Conservation (phyloP, 225 moss, liverwort and hornwort species). For the Pseudisothecium myosuroides region DNA sequence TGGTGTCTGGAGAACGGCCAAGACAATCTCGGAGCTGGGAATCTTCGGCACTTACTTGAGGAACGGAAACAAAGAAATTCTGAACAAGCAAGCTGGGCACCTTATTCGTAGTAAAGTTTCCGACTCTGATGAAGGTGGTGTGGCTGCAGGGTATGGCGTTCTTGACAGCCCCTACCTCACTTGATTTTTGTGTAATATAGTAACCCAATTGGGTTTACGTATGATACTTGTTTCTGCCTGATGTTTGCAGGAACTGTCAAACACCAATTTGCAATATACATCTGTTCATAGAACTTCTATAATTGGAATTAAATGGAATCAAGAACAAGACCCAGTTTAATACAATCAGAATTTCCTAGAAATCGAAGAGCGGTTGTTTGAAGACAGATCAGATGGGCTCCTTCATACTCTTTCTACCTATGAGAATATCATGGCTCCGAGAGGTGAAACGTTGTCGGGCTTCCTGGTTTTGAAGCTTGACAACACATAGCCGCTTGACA, state of each 20-base stretch:
- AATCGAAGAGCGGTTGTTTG: neutral
- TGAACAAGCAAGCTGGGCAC: constrained; percentile 80
- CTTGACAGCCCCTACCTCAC: constrained; percentile 58
- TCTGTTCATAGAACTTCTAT: neutral
- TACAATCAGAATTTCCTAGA: neutral
- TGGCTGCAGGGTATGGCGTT: constrained; percentile 82
- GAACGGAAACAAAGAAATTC: constrained; percentile 49
- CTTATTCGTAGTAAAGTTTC: constrained; percentile 70
- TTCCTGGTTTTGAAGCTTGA: neutral
- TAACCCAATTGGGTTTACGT: neutral
- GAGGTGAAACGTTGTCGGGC: neutral
- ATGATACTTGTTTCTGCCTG: neutral
- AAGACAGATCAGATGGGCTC: neutral
- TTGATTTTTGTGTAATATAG: neutral
- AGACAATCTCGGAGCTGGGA: constrained; percentile 81
- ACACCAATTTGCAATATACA: neutral
- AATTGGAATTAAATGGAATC: neutral
- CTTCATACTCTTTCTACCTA: neutral
- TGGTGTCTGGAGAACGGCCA: constrained; percentile 47
- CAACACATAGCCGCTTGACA: neutral
- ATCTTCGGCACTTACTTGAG: constrained; percentile 72
- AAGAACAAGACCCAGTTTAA: neutral
- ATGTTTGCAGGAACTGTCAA: neutral
- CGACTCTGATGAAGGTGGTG: constrained; percentile 88
- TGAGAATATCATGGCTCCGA: neutral